These are phyloP conservation scores for Mortierella sp. DNA, from an alignment of 371 early-diverging fungal genomes.

Conservation along the genomic window DNA sequence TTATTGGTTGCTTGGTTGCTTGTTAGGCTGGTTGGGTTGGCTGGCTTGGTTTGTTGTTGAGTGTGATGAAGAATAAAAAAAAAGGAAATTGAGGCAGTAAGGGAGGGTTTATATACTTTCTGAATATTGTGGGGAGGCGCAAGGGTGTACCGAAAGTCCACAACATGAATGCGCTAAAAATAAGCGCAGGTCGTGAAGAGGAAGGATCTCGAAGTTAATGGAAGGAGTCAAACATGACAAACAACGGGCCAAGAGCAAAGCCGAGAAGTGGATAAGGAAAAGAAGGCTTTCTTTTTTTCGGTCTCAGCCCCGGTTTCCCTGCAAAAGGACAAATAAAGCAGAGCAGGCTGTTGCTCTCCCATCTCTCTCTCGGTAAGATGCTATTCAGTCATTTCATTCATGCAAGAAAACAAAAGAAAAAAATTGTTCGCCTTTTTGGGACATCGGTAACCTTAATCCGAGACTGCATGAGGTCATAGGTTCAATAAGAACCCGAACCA, in stretches of 20 bases:
- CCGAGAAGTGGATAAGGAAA: background rate
- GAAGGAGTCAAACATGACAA: background rate
- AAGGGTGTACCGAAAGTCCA: conserved; percentile 8
- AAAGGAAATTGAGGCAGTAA: background rate
- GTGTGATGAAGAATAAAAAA: conserved; percentile 10
- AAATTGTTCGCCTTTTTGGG: conserved; percentile 12
- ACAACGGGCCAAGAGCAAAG: background rate
- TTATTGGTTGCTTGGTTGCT: background rate
- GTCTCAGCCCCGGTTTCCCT: background rate
- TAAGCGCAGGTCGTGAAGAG: background rate
- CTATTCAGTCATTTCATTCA: background rate
- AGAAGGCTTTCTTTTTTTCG: background rate
- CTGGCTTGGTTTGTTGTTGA: conserved; percentile 11
- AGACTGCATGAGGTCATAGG: conserved; percentile 5
- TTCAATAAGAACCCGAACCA: background rate
- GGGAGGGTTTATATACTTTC: conserved; percentile 18
- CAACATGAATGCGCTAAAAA: background rate
- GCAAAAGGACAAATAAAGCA: background rate
- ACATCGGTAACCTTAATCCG: background rate
- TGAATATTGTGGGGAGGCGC: conserved; percentile 3
- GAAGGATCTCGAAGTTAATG: background rate
- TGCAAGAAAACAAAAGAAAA: background rate
- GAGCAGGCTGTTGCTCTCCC: background rate
- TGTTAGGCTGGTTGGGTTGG: background rate
- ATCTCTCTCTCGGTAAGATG: background rate